Evolutionary conservation across 345 rosid genomes (phyloP), one percentile per base, ranked within the genome.

Genomic region (Citrus reticulata): DNA sequence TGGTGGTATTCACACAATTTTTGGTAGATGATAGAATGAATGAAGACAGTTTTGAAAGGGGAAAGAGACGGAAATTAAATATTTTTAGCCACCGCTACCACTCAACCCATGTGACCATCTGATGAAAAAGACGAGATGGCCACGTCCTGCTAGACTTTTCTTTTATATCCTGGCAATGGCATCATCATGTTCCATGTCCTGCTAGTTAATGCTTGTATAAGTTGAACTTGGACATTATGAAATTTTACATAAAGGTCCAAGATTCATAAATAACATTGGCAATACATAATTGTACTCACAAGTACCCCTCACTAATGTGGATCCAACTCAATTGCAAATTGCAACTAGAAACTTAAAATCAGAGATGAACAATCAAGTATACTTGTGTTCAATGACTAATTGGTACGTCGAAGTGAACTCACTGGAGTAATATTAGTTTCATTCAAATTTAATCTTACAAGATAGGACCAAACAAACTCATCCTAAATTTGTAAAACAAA

Each of bases 51-150:
- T 65, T 40, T 62, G 9, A 7, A 19, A 76, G 66, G 29, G 67
- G 22, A 79, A 73, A 76, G 8, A n/a, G 42, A 37, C 4, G 17
- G 17, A 71, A 76, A 63, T 25, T 13, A 61, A 22, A 20, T 74
- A 35, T 73, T 68, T 46, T 51, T 60, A 1, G 37, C 71, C 74
- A 65, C 75, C 73, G 37, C 37, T 68, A 74, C 72, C 84, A 54
- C 68, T 76, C 71, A 62, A 51, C 80, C 88, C 89, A 85, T 83
- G 91, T 88, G 91, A 88, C 10, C 24, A 81, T 68, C 68, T 70
- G 83, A 27, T 68, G 14, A 5, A 84, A 70, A 71, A 58, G 78
- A 64, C 22, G 27, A 74, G 46, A 39, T 61, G 24, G 58, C 27
- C 22, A 66, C 39, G 71, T 73, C 63, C 40, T 29, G 22, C 51